These are phyloP conservation scores for Trichoderma oligosporum DNA, from an alignment of 2,329 filamentous ascomycete species.

Conservation along the genomic window DNA sequence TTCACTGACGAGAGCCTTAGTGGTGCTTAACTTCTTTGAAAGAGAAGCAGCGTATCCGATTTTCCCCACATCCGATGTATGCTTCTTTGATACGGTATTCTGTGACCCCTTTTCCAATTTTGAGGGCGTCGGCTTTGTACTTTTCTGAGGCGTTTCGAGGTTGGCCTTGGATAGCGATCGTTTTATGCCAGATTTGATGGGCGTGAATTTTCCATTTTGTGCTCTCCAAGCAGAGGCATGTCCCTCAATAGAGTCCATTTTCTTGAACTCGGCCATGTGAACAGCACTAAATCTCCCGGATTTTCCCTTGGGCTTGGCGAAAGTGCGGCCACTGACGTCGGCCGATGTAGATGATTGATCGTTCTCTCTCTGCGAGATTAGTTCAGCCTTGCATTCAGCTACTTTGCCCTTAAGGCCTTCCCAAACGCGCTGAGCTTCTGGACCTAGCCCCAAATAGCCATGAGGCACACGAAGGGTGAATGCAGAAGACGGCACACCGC, in stretches of 20 bases:
- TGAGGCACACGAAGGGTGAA: slow-evolving; percentile 69
- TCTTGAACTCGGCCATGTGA: slow-evolving; percentile 87
- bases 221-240: slow-evolving; percentile 76
- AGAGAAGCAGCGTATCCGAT: slow-evolving; percentile 30
- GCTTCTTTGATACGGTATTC: slow-evolving; percentile 36
- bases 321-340: slow-evolving; percentile 56
- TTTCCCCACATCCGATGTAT: slow-evolving; percentile 32
- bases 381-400: slow-evolving; percentile 63
- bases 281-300: slow-evolving; percentile 75
- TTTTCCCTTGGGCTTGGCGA: slow-evolving; percentile 76
- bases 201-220: slow-evolving; percentile 51
- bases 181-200: slow-evolving; percentile 39
- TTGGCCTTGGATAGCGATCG: slow-evolving; percentile 45
- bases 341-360: slow-evolving; percentile 34
- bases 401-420: slow-evolving; percentile 69
- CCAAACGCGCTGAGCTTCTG: slow-evolving; percentile 59
- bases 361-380: slow-evolving; percentile 59
- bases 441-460: slow-evolving; percentile 55
- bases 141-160: slow-evolving; percentile 36
- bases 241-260: slow-evolving; percentile 93
- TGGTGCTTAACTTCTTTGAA: slow-evolving; percentile 29
- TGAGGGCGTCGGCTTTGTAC: slow-evolving; percentile 50
- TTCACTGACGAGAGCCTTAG: slow-evolving; percentile 23
- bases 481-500: slow-evolving; percentile 49
- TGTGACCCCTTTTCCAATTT: slow-evolving; percentile 63